Conservation (phyloP, 2,329 filamentous ascomycete genomes). For the Lecanoromycetidae sp. region DNA sequence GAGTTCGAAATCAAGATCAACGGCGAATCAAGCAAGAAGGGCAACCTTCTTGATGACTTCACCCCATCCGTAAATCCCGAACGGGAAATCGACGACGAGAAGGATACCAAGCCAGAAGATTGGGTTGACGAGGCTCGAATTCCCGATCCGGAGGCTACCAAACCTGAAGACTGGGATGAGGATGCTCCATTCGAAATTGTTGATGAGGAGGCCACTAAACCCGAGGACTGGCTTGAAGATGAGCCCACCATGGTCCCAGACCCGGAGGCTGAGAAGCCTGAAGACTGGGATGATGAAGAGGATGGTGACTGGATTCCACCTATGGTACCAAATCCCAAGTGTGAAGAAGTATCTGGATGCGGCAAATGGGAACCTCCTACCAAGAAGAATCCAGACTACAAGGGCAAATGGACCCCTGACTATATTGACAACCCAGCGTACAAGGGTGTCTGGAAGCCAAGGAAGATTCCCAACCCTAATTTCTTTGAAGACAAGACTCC, state of each 20-base stretch:
- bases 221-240: conserved; percentile 90
- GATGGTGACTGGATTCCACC: conserved; percentile 95
- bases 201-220: conserved; percentile 80
- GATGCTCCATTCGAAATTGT: conserved; percentile 93
- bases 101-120: conserved; percentile 85
- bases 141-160: conserved; percentile 78
- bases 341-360: conserved; percentile 82
- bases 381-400: conserved; percentile 92
- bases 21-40: conserved; percentile 75
- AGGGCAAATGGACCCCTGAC: conserved; percentile 95
- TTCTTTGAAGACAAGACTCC: conserved; percentile 97
- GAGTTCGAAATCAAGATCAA: conserved; percentile 88
- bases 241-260: conserved; percentile 75
- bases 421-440: conserved; percentile 95
- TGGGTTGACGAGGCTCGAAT: conserved; percentile 95
- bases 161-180: conserved; percentile 99
- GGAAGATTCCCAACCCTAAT: conserved; percentile 92
- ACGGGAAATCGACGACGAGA: conserved; percentile 86
- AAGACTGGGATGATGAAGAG: conserved; percentile 99
- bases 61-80: conserved; percentile 81
- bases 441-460: conserved; percentile 89
- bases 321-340: conserved; percentile 90
- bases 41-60: conserved; percentile 90
- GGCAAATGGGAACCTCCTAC: conserved; percentile 83
- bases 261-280: conserved; percentile 91